These are phyloP conservation scores for Wickerhamomyces bisporus DNA, from an alignment of 805 yeast species.

Conservation along the genomic window DNA sequence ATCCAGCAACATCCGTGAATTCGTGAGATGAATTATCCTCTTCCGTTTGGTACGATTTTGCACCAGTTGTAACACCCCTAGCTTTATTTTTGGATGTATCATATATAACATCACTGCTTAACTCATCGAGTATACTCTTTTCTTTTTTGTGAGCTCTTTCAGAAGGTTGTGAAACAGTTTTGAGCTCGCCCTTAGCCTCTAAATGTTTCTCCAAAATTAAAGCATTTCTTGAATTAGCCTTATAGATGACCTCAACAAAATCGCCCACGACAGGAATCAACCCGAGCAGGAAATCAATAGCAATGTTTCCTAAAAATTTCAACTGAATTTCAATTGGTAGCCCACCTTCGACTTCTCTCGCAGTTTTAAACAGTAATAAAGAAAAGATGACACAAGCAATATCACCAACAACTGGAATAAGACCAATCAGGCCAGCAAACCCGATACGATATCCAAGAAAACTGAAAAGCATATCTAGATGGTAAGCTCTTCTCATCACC, in stretches of 20 bases:
- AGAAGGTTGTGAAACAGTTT: neutral
- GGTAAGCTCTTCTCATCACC: conserved; percentile 57
- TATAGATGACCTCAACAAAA: conserved; percentile 61
- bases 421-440: conserved; percentile 60
- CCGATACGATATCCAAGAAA: conserved; percentile 64
- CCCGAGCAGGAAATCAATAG: conserved; percentile 66
- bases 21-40: too few species aligned
- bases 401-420: conserved; percentile 67
- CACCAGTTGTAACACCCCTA: too few species aligned
- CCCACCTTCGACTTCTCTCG: conserved; percentile 56
- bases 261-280: conserved; percentile 77
- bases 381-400: conserved; percentile 50
- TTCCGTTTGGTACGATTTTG: too few species aligned
- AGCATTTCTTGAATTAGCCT: conserved; percentile 72
- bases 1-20: too few species aligned
- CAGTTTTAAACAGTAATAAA: conserved; percentile 33
- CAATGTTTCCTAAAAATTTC: conserved; percentile 53
- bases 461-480: conserved; percentile 61
- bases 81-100: too few species aligned
- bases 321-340: conserved; percentile 50
- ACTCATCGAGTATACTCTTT: too few species aligned
- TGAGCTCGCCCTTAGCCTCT: conserved; percentile 18
- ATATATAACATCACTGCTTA: too few species aligned
- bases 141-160: neutral
- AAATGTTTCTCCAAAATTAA: conserved; percentile 56